Evolutionary conservation across 352 stramenopile species (phyloP), one percentile per base, ranked within the genome.

Genomic region (Phytophthora constricta): DNA sequence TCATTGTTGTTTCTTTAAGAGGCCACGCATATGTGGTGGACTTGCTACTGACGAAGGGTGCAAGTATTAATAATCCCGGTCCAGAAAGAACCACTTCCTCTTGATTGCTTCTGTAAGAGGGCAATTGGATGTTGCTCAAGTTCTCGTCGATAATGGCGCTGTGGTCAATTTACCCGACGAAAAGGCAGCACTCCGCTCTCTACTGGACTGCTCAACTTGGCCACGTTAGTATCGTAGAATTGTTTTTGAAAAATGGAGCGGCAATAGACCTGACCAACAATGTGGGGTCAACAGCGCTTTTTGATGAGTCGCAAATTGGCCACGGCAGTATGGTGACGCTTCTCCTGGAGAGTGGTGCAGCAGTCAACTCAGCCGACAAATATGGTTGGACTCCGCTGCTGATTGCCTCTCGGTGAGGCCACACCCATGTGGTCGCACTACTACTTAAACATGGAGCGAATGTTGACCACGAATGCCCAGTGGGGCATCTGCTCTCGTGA

Each of bases 341-440:
- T 39, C 31, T 39, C 31, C 31, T 39, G 31, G 31, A 39, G 31
- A 39, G 13, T 39, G 31, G 34, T 3, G 54, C 62, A 1, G 39
- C 31, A 23, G 33, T 58, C 14, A 37, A 64, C n/a, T n/a, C 31
- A 23, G 1, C 54, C 11, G 43, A 60, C 19, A 17, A 48, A 2
- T 34, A 70, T n/a, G 55, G 51, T 1, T 68, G 51, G 51, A 70
- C 62, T 23, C 28, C 58, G 8, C 39, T 65, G 3, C 53, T 58
- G 33, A 11, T 46, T 8, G 39, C 48, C 4, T 39, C 47, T 13
- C 25, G 42, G 23, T 17, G 54, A 10, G 48, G 58, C 9, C 47
- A 58, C n/a, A n/a, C 16, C 4, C 17, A 59, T 20, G 26, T 65
- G 7, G 11, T 65, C 10, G 7, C 37, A 5, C 27, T 65, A n/a